These are phyloP conservation scores for Linanthus parryae DNA, from an alignment of 148 eudicot species.

Conservation along the genomic window DNA sequence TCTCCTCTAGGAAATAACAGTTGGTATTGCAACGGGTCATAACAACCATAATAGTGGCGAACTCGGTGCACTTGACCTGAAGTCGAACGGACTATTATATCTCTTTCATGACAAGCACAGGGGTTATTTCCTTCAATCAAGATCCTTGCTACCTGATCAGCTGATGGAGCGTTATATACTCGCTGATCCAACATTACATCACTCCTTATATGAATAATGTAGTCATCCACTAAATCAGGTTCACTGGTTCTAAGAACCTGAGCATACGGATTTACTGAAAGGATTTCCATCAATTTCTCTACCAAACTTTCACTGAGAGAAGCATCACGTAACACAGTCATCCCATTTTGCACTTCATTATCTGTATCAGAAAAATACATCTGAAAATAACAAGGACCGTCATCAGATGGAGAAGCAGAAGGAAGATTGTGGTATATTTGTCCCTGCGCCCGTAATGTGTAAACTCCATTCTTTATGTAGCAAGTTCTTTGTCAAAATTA, in stretches of 20 bases:
- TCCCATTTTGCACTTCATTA: background rate
- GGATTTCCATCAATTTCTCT: background rate
- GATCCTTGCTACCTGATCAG: background rate
- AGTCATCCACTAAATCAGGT: background rate
- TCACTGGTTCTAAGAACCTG: background rate
- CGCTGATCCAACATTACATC: background rate
- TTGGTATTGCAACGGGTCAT: background rate
- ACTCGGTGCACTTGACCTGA: background rate
- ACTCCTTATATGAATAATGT: background rate
- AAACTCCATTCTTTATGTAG: background rate
- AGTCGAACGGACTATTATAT: background rate
- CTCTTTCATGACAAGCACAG: background rate
- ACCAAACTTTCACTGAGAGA: background rate
- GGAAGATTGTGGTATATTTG: background rate
- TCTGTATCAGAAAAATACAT: background rate
- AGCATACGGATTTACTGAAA: background rate
- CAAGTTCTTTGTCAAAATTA: background rate
- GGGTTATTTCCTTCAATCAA: slow-evolving; percentile 2
- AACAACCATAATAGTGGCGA: background rate
- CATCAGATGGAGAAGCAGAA: background rate
- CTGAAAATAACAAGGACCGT: background rate
- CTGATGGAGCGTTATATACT: background rate
- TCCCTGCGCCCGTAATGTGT: background rate
- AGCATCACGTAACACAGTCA: background rate
- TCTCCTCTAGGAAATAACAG: slow-evolving; percentile 2